phyloP scores from a whole-genome alignment of 331 rosid species.

The Rhamnella rubrinervis region DNA sequence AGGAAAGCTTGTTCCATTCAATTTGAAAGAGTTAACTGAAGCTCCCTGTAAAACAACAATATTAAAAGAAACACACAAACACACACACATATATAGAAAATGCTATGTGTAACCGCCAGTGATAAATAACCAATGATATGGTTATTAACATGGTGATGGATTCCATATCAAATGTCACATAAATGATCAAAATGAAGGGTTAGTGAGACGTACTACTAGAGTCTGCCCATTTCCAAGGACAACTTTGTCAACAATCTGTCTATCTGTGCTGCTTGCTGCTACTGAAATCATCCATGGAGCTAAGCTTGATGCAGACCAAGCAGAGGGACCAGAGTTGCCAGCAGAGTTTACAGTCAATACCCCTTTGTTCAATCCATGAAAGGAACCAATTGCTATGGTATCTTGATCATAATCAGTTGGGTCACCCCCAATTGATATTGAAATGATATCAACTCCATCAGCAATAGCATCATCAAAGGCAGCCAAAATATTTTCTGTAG shows the following conservation, averaged over 20 bases:
- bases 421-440: constrained; percentile 8
- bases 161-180: too few species aligned
- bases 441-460: constrained; percentile 47
- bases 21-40: constrained; percentile 18
- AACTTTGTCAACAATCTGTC: constrained; percentile 27
- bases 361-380: constrained; percentile 52
- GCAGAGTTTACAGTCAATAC: constrained; percentile 35
- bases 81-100: too few species aligned
- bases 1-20: constrained; percentile 20
- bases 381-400: constrained; percentile 34
- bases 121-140: too few species aligned
- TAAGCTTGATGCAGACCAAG: not conserved
- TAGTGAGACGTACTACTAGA: constrained; percentile 12
- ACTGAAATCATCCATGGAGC: constrained; percentile 44
- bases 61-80: not conserved
- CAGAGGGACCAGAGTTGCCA: constrained; percentile 32
- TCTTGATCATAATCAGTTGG: not conserved
- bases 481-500: constrained; percentile 8
- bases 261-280: constrained; percentile 43
- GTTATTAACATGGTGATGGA: too few species aligned
- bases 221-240: constrained; percentile 37
- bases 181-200: too few species aligned
- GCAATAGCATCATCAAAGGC: constrained; percentile 58
- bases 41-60: constrained; percentile 16
- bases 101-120: too few species aligned